Evolutionary conservation across 140 eudicot species (phyloP).

Genomic region (Senecio squalidus): DNA sequence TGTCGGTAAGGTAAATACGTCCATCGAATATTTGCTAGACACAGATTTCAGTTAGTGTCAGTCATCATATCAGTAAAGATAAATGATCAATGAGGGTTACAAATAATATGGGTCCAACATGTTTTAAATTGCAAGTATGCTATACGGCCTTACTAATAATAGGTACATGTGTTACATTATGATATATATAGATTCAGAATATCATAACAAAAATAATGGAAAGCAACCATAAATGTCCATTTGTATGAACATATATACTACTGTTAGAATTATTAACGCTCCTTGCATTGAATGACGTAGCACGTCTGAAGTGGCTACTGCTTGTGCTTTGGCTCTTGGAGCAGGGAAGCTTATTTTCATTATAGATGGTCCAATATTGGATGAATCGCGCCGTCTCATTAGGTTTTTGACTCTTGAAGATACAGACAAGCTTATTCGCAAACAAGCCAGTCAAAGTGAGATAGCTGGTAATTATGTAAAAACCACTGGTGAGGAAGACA

Average conservation of each 20-base stretch:
- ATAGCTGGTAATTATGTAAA: slow-evolving; percentile 68
- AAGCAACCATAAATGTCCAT: slow-evolving; percentile 25
- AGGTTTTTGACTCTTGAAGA: slow-evolving; percentile 71
- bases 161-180: neutral
- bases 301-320: slow-evolving; percentile 88
- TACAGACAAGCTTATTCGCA: slow-evolving; percentile 56
- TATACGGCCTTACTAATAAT: slow-evolving; percentile 32
- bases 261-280: neutral
- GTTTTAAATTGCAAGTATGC: slow-evolving; percentile 86
- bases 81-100: too few relatives aligned
- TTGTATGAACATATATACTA: slow-evolving; percentile 6
- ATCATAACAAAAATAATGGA: too few relatives aligned
- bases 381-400: slow-evolving; percentile 62
- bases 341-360: slow-evolving; percentile 81
- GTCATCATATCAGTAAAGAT: too few relatives aligned
- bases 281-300: slow-evolving; percentile 29
- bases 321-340: slow-evolving; percentile 77
- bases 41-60: too few relatives aligned
- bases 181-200: neutral
- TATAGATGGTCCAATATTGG: slow-evolving; percentile 70
- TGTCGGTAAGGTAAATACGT: too few relatives aligned
- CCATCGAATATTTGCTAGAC: too few relatives aligned
- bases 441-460: slow-evolving; percentile 69
- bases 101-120: too few relatives aligned
- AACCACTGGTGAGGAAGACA: slow-evolving; percentile 48